Evolutionary conservation across 2,329 filamentous ascomycete species (phyloP).

Genomic region (Epichloe sibirici): DNA sequence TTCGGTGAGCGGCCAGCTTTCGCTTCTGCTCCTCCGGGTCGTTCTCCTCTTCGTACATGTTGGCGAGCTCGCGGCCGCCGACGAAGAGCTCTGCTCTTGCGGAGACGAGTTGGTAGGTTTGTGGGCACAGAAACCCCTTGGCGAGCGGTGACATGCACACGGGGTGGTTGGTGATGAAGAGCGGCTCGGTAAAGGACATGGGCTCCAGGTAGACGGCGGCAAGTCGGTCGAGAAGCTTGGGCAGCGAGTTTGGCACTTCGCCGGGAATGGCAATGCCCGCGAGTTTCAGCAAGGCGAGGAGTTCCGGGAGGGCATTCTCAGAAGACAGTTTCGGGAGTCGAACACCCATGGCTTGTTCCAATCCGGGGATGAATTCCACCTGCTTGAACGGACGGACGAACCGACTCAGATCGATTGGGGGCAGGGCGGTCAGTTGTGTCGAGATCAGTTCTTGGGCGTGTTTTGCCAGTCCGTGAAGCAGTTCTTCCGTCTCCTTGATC

Average conservation of each 20-base stretch:
- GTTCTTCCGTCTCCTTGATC: constrained; percentile 60
- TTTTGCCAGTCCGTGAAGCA: constrained; percentile 49
- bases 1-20: constrained; percentile 57
- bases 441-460: constrained; percentile 36
- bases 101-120: constrained; percentile 58
- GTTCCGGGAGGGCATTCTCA: constrained; percentile 41
- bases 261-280: constrained; percentile 53
- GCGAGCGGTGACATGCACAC: constrained; percentile 83
- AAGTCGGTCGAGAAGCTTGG: constrained; percentile 68
- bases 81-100: constrained; percentile 81
- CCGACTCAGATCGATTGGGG: constrained; percentile 33
- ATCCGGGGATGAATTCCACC: constrained; percentile 69
- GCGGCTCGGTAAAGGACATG: constrained; percentile 50
- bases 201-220: constrained; percentile 68
- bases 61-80: constrained; percentile 69
- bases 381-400: constrained; percentile 47
- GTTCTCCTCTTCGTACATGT: constrained; percentile 98
- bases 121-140: constrained; percentile 67
- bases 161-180: constrained; percentile 84
- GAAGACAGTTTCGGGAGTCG: constrained; percentile 51
- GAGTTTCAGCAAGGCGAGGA: constrained; percentile 43
- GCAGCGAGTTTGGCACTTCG: constrained; percentile 45
- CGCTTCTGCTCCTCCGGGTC: constrained; percentile 72
- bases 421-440: constrained; percentile 32
- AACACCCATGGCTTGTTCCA: constrained; percentile 56